These are phyloP conservation scores for Porcisia deanei DNA, from an alignment of 208 protist species.

Conservation along the genomic window DNA sequence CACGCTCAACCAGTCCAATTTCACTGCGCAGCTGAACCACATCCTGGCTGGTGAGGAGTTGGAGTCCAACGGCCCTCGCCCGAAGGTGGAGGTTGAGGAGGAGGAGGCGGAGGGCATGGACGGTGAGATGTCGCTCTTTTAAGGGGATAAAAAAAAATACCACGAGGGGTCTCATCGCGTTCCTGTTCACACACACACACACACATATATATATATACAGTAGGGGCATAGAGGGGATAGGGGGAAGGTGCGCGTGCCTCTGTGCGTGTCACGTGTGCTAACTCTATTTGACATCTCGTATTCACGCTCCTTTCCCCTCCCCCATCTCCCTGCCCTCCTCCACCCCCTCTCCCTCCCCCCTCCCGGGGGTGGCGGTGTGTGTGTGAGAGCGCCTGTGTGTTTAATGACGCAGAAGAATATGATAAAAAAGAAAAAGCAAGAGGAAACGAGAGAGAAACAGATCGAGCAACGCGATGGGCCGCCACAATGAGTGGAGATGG, in stretches of 20 bases:
- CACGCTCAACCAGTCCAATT: slow-evolving; percentile 89
- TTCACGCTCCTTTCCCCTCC: not conserved
- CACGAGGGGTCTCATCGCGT: too few relatives aligned
- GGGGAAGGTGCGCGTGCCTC: not conserved
- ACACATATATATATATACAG: not conserved
- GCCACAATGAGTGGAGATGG: not conserved
- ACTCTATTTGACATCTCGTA: too few relatives aligned
- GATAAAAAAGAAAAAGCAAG: too few relatives aligned
- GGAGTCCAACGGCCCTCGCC: slow-evolving; percentile 82
- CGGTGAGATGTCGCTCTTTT: slow-evolving; percentile 92
- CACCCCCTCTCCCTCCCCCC: too few relatives aligned
- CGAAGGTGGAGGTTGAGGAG: slow-evolving; percentile 83
- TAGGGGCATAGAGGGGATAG: too few relatives aligned
- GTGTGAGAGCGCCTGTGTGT: too few relatives aligned
- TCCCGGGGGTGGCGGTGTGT: too few relatives aligned
- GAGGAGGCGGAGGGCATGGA: slow-evolving; percentile 89
- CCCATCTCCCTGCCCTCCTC: too few relatives aligned
- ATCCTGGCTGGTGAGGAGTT: slow-evolving; percentile 81
- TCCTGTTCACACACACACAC: not conserved
- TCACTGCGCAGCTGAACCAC: slow-evolving; percentile 83
- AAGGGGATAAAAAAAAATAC: slow-evolving; percentile 8
- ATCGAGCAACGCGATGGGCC: too few relatives aligned
- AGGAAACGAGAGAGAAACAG: too few relatives aligned
- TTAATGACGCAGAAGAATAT: too few relatives aligned
- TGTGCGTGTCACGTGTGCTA: too few relatives aligned